Evolutionary conservation across 2,329 filamentous ascomycete species (phyloP).

Genomic region (Colletotrichum simmondsii): DNA sequence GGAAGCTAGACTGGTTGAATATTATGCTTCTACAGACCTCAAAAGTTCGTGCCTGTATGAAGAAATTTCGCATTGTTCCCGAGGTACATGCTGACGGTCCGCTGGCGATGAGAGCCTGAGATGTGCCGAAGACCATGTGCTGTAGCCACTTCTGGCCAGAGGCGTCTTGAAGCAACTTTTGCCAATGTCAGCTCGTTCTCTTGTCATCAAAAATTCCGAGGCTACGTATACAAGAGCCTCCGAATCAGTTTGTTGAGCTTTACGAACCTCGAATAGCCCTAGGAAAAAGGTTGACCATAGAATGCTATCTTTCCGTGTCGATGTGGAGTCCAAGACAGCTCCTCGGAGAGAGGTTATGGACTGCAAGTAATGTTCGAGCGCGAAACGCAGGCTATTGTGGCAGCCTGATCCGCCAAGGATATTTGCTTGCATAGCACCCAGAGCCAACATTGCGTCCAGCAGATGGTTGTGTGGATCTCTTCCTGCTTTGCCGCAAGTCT

Average conservation of each 20-base stretch:
- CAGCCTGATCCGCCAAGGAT: constrained; percentile 5
- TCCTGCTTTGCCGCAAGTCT: constrained; percentile 17
- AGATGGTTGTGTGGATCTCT: constrained; percentile 33
- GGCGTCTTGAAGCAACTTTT: constrained; percentile 45
- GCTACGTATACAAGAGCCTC: not conserved
- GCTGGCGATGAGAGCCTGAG: constrained; percentile 42
- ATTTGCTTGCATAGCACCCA: constrained; percentile 45
- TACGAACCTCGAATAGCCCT: constrained; percentile 46
- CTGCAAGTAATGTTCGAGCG: constrained; percentile 40
- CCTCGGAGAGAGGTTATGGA: constrained; percentile 39
- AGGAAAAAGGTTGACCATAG: constrained; percentile 48
- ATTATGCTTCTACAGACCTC: constrained; percentile 46
- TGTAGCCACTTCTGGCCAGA: constrained; percentile 47
- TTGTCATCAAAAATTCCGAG: no score
- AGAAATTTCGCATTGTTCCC: constrained; percentile 39
- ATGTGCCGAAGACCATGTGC: constrained; percentile 48
- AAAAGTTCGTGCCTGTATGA: constrained; percentile 43
- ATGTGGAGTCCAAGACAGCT: constrained; percentile 20
- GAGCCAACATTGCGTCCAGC: constrained; percentile 41
- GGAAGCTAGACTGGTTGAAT: constrained; percentile 42
- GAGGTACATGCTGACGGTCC: constrained; percentile 40
- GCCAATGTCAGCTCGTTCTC: not conserved
- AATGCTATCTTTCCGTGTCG: not conserved
- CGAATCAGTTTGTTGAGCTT: no score
- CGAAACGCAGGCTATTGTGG: constrained; percentile 20